These are phyloP conservation scores for Fusarium compactum DNA, from an alignment of 2,329 filamentous ascomycete species.

Conservation along the genomic window DNA sequence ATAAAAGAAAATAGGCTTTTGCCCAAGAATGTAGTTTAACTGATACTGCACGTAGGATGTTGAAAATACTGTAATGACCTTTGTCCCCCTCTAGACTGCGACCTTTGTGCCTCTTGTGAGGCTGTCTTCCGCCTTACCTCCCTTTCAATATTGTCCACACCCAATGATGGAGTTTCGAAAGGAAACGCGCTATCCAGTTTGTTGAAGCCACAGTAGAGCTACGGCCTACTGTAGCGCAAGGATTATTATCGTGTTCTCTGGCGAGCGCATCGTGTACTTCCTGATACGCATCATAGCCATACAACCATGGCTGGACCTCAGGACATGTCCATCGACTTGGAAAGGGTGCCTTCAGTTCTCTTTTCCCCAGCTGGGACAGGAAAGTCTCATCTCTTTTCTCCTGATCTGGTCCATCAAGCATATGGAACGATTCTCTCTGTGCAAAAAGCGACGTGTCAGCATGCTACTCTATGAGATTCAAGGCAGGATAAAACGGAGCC, in stretches of 20 bases:
- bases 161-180: not conserved
- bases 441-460: not conserved
- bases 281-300: conserved; percentile 66
- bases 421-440: conserved; percentile 64
- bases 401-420: conserved; percentile 46
- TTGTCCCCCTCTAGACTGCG: not conserved
- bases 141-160: not conserved
- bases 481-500: not conserved
- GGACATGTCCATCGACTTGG: conserved; percentile 70
- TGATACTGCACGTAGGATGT: not conserved
- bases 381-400: conserved; percentile 68
- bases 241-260: not conserved
- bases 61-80: not conserved
- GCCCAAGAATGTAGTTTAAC: not conserved
- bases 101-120: not conserved
- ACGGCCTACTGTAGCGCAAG: not conserved
- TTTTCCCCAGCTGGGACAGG: conserved; percentile 64
- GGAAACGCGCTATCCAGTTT: conserved; percentile 1
- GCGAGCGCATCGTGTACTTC: not conserved
- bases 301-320: conserved; percentile 72
- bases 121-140: not conserved
- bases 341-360: conserved; percentile 63
- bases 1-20: not conserved
- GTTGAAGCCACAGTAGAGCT: not conserved
- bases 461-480: no score